These are phyloP conservation scores for Malus hybrid DNA, from an alignment of 331 rosid species.

Conservation along the genomic window DNA sequence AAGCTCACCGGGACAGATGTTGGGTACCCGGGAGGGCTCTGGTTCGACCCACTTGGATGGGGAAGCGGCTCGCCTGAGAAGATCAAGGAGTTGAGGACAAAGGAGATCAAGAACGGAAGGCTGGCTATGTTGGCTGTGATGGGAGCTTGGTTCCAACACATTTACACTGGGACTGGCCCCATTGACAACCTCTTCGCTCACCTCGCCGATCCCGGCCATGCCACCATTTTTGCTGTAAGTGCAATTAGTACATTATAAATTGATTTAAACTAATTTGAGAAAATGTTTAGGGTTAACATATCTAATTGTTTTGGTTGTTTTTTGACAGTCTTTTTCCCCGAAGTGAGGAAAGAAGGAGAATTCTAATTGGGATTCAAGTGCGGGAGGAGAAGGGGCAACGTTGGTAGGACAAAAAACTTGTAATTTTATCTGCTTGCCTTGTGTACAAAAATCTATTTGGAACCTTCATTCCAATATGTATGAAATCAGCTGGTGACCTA, in stretches of 20 bases:
- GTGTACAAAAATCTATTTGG: slow-evolving; percentile 7
- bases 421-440: neutral
- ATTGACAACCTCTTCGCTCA: slow-evolving; percentile 77
- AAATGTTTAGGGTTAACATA: neutral
- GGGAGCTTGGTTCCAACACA: slow-evolving; percentile 81
- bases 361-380: slow-evolving; percentile 6
- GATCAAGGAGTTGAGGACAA: slow-evolving; percentile 64
- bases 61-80: slow-evolving; percentile 67
- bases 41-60: slow-evolving; percentile 81
- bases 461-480: neutral
- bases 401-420: neutral
- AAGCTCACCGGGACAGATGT: slow-evolving; percentile 73
- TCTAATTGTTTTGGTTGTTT: neutral
- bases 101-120: slow-evolving; percentile 70
- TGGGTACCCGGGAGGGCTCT: slow-evolving; percentile 65
- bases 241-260: neutral
- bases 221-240: slow-evolving; percentile 79
- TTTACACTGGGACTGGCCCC: slow-evolving; percentile 66
- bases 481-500: neutral
- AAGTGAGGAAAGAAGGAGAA: slow-evolving; percentile 32
- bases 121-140: slow-evolving; percentile 80
- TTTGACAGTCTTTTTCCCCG: slow-evolving; percentile 61
- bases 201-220: slow-evolving; percentile 95
- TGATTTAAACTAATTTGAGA: neutral
- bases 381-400: slow-evolving; percentile 4